These are phyloP conservation scores for Aureobasidium musti DNA, from an alignment of 2,329 filamentous ascomycete species.

Conservation along the genomic window DNA sequence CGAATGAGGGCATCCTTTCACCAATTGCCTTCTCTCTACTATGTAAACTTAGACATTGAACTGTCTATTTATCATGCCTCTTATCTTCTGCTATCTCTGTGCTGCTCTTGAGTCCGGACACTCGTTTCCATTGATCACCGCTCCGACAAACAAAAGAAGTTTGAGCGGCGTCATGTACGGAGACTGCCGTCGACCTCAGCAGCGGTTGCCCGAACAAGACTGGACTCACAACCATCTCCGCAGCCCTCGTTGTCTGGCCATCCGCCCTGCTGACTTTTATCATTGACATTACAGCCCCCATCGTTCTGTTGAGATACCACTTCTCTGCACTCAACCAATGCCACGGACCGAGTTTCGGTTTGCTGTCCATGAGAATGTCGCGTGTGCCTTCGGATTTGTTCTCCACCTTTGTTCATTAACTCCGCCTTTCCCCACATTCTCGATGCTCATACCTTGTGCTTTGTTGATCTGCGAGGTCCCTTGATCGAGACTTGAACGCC, in stretches of 20 bases:
- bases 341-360: no score
- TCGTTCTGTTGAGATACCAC: neutral
- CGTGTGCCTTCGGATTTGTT: neutral
- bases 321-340: no score
- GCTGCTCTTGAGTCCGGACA: no score
- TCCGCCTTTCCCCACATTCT: conserved; percentile 1
- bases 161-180: conserved; percentile 10
- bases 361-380: neutral
- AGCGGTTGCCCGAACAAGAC: neutral
- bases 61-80: neutral
- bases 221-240: neutral
- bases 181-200: neutral
- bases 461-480: neutral
- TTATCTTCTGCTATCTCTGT: neutral
- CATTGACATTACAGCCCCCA: no score
- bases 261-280: neutral
- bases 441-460: neutral
- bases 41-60: neutral
- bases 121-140: neutral
- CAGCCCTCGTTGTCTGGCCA: conserved; percentile 1
- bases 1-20: neutral
- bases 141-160: neutral
- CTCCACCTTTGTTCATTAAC: neutral
- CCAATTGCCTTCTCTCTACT: neutral
- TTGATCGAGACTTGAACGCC: neutral